Evolutionary conservation across 495 filamentous ascomycete species (phyloP).

Genomic region (Neurospora tetraspora): DNA sequence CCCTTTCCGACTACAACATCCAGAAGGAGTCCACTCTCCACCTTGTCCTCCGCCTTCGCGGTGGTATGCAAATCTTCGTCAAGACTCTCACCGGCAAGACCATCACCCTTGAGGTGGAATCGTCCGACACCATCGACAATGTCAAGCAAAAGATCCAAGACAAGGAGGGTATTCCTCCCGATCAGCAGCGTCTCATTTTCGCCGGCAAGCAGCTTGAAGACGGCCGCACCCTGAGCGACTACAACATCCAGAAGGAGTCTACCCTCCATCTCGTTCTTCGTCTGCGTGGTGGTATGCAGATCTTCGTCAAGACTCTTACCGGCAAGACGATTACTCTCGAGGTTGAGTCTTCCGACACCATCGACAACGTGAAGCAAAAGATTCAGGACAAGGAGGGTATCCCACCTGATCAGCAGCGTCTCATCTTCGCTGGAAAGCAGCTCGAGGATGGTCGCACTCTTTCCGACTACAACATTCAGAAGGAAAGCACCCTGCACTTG

Average conservation of each 20-base stretch:
- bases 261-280: slow-evolving; percentile 94
- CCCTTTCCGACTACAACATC: slow-evolving; percentile 95
- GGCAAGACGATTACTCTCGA: slow-evolving; percentile 93
- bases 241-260: slow-evolving; percentile 98
- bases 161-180: slow-evolving; percentile 91
- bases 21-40: slow-evolving; percentile 97
- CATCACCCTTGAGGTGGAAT: slow-evolving; percentile 97
- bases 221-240: slow-evolving; percentile 74
- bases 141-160: slow-evolving; percentile 77
- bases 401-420: slow-evolving; percentile 94
- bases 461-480: slow-evolving; percentile 98
- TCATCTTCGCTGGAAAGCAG: slow-evolving; percentile 94
- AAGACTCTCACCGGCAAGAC: slow-evolving; percentile 95
- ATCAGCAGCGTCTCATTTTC: slow-evolving; percentile 92
- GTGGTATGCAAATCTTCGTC: slow-evolving; percentile 95
- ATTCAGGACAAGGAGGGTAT: slow-evolving; percentile 99
- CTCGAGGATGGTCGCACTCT: slow-evolving; percentile 78
- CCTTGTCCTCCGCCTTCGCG: slow-evolving; percentile 91
- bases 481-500: slow-evolving; percentile 94
- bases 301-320: slow-evolving; percentile 71
- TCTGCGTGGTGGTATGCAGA: slow-evolving; percentile 98
- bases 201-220: slow-evolving; percentile 94
- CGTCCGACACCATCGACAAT: slow-evolving; percentile 92
- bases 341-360: slow-evolving; percentile 83
- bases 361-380: slow-evolving; percentile 91